Base-by-base conservation (phyloP, 768 basidiomycete species). In the Pholiota molesta region DNA sequence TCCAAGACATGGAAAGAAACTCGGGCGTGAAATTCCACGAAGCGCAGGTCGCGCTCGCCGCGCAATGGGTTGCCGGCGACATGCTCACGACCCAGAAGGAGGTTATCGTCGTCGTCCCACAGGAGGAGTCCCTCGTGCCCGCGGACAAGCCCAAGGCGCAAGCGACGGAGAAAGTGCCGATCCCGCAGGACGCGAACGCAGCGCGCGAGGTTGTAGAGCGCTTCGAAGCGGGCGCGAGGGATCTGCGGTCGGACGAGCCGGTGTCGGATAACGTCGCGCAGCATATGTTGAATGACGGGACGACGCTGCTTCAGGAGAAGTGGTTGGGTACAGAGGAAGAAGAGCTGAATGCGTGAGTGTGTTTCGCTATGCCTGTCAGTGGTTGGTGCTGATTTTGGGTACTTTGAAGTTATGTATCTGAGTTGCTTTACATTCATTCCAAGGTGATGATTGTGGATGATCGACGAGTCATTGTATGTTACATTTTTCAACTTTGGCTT, bases 391-490 rank as follows among this genome's bases (percentile, higher is more conserved):
- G n/a, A 42, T 47, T 28, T 62, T 69, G 23, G 69, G 60, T 59
- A 61, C 59, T 28, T 45, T 54, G 54, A 39, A 90, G 90, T 57
- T 94, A 92, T 74, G 86, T 92, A 19, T 87, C 89, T n/a, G 90
- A 93, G 75, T 64, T 91, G 66, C 75, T 90, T 21, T 94, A 94
- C 67, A 94, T 95, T 61, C 93, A 95, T 72, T 87, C 86, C 26
- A 95, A 95, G 78, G 72, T 97, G 26, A 97, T 97, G 95, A 92
- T 97, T 57, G 93, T 97, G 37, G 96, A 97, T 69, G 96, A 98
- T 71, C 82, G 86, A 33, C 82, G 89, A 37, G 95, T 97, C 49
- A 94, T 99, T 65, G 92, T 94, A 66, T 55, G 91, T 81, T 11
- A 52, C n/a, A n/a, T n/a, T n/a, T n/a, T n/a, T n/a, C n/a, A n/a